phyloP scores from a whole-genome alignment of 75 land plant species.

The Chamaecyparis obtusa region DNA sequence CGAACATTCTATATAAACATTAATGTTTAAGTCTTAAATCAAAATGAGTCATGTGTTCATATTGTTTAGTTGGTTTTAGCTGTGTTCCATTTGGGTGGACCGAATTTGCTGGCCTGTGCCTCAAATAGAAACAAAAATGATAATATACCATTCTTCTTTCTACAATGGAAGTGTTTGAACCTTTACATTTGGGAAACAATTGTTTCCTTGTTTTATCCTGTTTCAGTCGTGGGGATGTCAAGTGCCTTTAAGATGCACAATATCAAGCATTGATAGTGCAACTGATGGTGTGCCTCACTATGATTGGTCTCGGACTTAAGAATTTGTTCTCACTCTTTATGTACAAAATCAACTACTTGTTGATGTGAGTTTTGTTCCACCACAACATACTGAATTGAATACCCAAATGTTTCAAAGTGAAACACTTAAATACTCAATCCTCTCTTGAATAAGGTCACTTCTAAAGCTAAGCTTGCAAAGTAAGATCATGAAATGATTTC shows the following conservation, averaged over 20 bases:
- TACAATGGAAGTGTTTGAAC: not conserved
- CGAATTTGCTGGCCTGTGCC: not conserved
- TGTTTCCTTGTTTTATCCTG: not conserved
- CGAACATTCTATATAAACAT: not conserved
- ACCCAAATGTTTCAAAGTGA: too few relatives aligned
- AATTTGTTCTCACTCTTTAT: not conserved
- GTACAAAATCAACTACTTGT: not conserved
- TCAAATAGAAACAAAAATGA: not conserved
- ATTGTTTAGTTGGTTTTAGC: not conserved
- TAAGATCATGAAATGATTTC: too few relatives aligned
- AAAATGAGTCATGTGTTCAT: not conserved
- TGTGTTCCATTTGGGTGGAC: not conserved
- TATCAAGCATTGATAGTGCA: not conserved
- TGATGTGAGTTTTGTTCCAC: too few relatives aligned
- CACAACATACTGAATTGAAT: too few relatives aligned
- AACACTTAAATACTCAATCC: too few relatives aligned
- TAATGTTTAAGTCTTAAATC: not conserved
- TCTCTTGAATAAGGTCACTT: too few relatives aligned
- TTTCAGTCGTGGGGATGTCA: not conserved
- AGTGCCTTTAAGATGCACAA: not conserved
- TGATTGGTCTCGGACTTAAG: not conserved
- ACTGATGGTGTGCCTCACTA: not conserved
- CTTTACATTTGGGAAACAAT: not conserved
- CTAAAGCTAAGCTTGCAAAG: too few relatives aligned
- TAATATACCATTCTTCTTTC: not conserved